Base-by-base conservation (phyloP, 2,329 filamentous ascomycete genomes). In the Exophiala aquamarina region DNA sequence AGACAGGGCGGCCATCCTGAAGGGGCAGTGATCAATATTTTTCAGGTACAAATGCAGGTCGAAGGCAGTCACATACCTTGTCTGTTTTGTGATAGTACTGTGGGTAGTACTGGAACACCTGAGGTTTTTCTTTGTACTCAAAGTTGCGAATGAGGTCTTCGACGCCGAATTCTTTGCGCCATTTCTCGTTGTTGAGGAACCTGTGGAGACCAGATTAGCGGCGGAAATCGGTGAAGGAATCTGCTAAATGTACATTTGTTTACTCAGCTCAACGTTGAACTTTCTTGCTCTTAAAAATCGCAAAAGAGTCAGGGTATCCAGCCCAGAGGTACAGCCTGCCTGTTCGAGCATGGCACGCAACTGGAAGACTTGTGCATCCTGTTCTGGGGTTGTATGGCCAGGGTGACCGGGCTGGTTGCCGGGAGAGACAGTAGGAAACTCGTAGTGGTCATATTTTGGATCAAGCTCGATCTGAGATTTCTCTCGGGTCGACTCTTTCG, bases 11-110 rank as follows among this genome's bases (percentile, higher is more conserved):
- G 60, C 93, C 93, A 74, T 97, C 93, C 90, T 95, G 58, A 18
- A 26, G 23, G 11, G 6, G 23, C 11, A 26, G 6, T 6, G 6
- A 26, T 26, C 23, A 26, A 11, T 26, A 26, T 6, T 6, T 26
- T 26, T 6, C 23, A 26, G 11, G 23, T 6, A 26, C 23, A 26
- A 26, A 26, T 26, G 11, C 11, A 26, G 17, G 21, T 33, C 14
- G 26, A 15, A n/a, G 47, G 50, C 17, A 50, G 49, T 23, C 36
- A 54, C 64, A 15, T 66, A 80, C 78, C 69, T 72, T 75, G 56
- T 75, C 72, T 1, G 70, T 75, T 57, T 96, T 96, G 81, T 98
- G 93, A 76, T 98, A 98, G 77, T 93, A 98, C 74, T 98, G 93
- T 38, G 89, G 89, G 74, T 98, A 98, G 78, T 87, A 95, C 71